These are phyloP conservation scores for Colletotrichum paranaense DNA, from an alignment of 2,329 filamentous ascomycete species.

Conservation along the genomic window DNA sequence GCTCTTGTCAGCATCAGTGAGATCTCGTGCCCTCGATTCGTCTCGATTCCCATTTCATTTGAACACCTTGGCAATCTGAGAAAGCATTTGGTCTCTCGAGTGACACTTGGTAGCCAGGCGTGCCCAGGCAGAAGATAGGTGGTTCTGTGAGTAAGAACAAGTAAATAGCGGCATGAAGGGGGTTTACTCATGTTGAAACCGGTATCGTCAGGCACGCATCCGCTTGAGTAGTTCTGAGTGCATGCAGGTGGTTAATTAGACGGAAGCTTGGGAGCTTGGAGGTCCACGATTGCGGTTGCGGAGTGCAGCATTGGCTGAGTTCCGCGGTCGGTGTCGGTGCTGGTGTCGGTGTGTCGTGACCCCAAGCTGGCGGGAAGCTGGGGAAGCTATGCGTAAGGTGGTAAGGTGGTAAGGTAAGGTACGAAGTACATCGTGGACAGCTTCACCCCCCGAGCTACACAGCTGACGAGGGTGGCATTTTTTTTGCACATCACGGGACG, in stretches of 20 bases:
- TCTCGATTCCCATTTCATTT: background rate
- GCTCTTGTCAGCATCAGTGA: conserved; percentile 6
- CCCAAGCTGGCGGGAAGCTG: background rate
- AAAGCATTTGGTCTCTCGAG: background rate
- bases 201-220: conserved; percentile 3
- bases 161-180: background rate
- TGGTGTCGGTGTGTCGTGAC: conserved; percentile 1
- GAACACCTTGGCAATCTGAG: conserved; percentile 14
- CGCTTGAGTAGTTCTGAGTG: background rate
- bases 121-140: background rate
- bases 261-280: background rate
- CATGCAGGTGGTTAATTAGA: background rate
- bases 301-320: background rate
- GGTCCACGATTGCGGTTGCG: background rate
- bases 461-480: background rate
- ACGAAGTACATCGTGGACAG: background rate
- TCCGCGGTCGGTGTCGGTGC: background rate
- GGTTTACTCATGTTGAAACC: conserved; percentile 10
- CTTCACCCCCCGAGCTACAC: conserved; percentile 8
- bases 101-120: background rate
- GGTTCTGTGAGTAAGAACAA: background rate
- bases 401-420: too few species aligned
- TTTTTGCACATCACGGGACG: conserved; percentile 23
- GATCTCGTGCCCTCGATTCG: conserved; percentile 11
- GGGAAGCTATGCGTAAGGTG: background rate